Base-by-base conservation (phyloP, 2,329 filamentous ascomycete genomes). In the Ophiognomonia clavigignenti-juglandacearum region DNA sequence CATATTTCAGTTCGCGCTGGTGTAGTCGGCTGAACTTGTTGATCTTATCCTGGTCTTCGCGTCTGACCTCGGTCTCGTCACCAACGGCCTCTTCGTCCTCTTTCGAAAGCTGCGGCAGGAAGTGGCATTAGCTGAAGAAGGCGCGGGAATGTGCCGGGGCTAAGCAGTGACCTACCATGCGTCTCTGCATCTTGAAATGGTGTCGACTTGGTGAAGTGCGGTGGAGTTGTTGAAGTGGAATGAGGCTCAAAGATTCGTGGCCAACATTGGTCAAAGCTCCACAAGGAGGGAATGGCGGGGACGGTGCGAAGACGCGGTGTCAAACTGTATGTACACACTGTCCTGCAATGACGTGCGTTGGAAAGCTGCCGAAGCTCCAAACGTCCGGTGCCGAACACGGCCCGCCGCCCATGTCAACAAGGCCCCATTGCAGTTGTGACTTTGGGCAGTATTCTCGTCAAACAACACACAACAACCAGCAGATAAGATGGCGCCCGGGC, bases 31-130 rank as follows among this genome's bases (percentile, higher is more conserved):
- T 96, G 75, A 98, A 98, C 55, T 83, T 85, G 71, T 98, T 98
- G 80, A 98, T 98, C 71, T 93, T 95, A 72, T 97, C 91, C 68
- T 98, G 93, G 65, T 98, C 93, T 66, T 97, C 91, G 61, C 91
- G 86, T 51, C 93, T 87, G 50, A 98, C 93, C 68, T 96, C 88
- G 59, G 90, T 85, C 64, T 98, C 93, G 56, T 93, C 86, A 52
- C 81, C 78, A 43, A 76, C 77, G 18, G 83, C 75, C 50, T 83
- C 85, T 69, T 98, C 93, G 60, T 97, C 92, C 65, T 96, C 92
- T 64, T 89, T 95, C 38, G 88, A 89, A 57, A 98, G 85, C 93
- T 97, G 61, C 20, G 37, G 20, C 26, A 16, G 9, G 23, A 26
- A 5, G 20, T n/a, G n/a, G n/a, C n/a, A 51, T 61, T 23, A 61